These are phyloP conservation scores for Kodamaea arcana DNA, from an alignment of 1,139 yeast species.

Conservation along the genomic window DNA sequence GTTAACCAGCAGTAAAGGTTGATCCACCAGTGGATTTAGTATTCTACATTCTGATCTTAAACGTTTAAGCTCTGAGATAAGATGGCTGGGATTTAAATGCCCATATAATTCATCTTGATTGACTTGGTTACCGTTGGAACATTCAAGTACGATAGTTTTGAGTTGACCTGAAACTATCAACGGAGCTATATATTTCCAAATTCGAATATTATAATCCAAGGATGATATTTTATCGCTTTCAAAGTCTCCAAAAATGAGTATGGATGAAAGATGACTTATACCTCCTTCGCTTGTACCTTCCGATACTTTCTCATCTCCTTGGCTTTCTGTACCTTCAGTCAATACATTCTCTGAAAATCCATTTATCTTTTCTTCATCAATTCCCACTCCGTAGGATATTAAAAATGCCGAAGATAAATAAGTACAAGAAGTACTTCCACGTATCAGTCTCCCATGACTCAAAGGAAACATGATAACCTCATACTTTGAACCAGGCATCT, in stretches of 20 bases:
- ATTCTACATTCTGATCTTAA: conserved; percentile 23
- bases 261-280: conserved; percentile 19
- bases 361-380: background rate
- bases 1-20: conserved; percentile 45
- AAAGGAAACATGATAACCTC: conserved; percentile 32
- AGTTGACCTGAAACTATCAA: conserved; percentile 41
- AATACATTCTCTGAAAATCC: too few relatives aligned
- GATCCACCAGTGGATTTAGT: conserved; percentile 8
- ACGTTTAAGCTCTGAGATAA: conserved; percentile 53
- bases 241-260: conserved; percentile 76
- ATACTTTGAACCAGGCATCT: conserved; percentile 18
- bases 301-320: background rate
- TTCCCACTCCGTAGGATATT: conserved; percentile 26
- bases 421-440: conserved; percentile 5
- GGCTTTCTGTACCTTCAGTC: too few relatives aligned
- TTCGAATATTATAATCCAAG: conserved; percentile 35
- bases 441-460: conserved; percentile 29
- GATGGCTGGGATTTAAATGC: conserved; percentile 66
- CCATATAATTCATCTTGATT: conserved; percentile 57
- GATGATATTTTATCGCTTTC: conserved; percentile 59
- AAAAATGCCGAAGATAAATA: conserved; percentile 50
- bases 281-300: background rate
- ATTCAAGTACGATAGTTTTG: conserved; percentile 57
- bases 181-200: conserved; percentile 60
- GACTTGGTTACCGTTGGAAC: conserved; percentile 57